phyloP scores from a whole-genome alignment of 2,329 filamentous ascomycete genomes.

The Pestalotiopsis sp. region DNA sequence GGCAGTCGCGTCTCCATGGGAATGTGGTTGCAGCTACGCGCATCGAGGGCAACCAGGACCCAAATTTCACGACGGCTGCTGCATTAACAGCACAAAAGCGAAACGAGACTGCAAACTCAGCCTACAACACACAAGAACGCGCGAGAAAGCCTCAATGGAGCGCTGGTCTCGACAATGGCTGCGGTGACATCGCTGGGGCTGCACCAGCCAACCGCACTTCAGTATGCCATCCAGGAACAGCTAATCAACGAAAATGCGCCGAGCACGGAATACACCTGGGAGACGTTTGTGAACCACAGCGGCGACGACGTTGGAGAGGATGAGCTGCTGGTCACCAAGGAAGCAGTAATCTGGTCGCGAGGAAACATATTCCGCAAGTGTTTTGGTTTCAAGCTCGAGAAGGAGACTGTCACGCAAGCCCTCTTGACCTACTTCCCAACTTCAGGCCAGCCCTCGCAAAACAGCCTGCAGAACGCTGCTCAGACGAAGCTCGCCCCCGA shows the following conservation, averaged over 20 bases:
- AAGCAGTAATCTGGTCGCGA: constrained; percentile 85
- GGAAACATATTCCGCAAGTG: constrained; percentile 82
- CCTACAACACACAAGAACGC: no score
- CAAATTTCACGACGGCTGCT: neutral
- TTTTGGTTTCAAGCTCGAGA: constrained; percentile 85
- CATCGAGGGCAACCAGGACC: neutral
- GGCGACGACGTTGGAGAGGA: constrained; percentile 60
- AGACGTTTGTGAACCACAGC: constrained; percentile 52
- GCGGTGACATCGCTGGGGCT: constrained; percentile 87
- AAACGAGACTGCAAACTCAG: neutral
- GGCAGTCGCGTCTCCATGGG: constrained; percentile 3
- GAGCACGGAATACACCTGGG: constrained; percentile 74
- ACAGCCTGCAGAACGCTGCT: constrained; percentile 18
- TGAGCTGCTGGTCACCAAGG: constrained; percentile 76
- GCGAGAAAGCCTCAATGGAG: constrained; percentile 20
- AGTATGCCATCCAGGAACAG: constrained; percentile 80
- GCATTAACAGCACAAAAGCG: neutral
- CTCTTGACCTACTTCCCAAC: constrained; percentile 80
- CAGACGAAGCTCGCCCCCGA: constrained; percentile 16
- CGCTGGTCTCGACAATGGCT: constrained; percentile 64
- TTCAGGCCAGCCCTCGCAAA: constrained; percentile 38
- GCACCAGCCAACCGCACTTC: constrained; percentile 83
- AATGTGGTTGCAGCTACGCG: neutral
- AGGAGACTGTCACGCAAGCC: constrained; percentile 84
- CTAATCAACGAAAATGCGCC: constrained; percentile 71